These are phyloP conservation scores for Cucumis melo DNA, from an alignment of 306 rosid genomes.

Conservation along the genomic window DNA sequence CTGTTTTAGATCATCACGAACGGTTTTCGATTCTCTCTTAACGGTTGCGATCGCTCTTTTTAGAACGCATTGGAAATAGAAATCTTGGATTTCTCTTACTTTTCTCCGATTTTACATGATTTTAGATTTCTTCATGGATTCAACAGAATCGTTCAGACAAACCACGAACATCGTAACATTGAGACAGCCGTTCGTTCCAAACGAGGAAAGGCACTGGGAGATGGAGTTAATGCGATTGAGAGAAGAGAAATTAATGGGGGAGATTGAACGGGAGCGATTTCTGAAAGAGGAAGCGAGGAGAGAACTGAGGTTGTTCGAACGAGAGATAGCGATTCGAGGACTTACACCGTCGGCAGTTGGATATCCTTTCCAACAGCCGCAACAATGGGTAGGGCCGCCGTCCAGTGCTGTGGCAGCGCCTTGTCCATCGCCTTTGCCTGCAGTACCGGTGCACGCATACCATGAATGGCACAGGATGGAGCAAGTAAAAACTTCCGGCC, in stretches of 20 bases:
- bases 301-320: slow-evolving; percentile 5
- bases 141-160: not conserved
- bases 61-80: not conserved
- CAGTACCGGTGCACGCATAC: not conserved
- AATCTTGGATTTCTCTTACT: not conserved
- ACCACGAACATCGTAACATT: not conserved
- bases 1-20: not conserved
- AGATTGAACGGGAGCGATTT: not conserved
- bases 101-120: not conserved
- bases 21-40: not conserved
- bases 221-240: not conserved
- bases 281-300: slow-evolving; percentile 4
- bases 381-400: not conserved
- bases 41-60: not conserved
- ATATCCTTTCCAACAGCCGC: not conserved
- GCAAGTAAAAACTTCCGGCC: not conserved
- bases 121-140: not conserved
- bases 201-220: not conserved
- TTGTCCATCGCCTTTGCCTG: not conserved
- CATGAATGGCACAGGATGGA: not conserved
- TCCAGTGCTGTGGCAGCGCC: not conserved
- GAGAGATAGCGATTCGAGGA: not conserved
- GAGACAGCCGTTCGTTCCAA: not conserved
- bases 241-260: not conserved
- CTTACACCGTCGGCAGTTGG: not conserved